phyloP scores from a whole-genome alignment of 495 filamentous ascomycete genomes.

The Tirmania nivea region DNA sequence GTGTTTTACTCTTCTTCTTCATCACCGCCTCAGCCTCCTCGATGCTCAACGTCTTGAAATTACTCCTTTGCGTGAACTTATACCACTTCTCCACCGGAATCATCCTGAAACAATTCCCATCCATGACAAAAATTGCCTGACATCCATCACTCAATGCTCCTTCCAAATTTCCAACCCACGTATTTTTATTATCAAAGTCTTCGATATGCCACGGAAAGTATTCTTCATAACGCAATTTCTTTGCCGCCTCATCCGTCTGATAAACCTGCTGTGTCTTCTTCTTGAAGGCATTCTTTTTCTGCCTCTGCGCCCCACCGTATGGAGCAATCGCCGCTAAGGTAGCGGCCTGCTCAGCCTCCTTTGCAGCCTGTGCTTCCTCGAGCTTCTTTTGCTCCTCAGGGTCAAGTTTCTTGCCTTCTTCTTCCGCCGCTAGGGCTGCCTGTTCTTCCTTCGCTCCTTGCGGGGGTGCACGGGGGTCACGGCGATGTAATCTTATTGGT shows the following conservation, averaged over 20 bases:
- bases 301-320: constrained; percentile 29
- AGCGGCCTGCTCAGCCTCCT: constrained; percentile 58
- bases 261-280: constrained; percentile 51
- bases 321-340: constrained; percentile 82
- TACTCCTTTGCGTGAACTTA: constrained; percentile 62
- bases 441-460: constrained; percentile 34
- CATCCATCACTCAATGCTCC: constrained; percentile 55
- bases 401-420: constrained; percentile 25
- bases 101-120: constrained; percentile 51
- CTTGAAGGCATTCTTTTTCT: constrained; percentile 45
- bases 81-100: constrained; percentile 89
- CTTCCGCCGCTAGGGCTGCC: constrained; percentile 21
- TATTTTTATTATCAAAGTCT: constrained; percentile 81
- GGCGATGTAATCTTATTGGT: constrained; percentile 69
- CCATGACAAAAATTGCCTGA: constrained; percentile 52
- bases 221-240: constrained; percentile 83
- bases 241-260: constrained; percentile 48
- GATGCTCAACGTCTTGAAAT: constrained; percentile 56
- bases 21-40: constrained; percentile 72
- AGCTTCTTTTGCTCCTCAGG: constrained; percentile 48
- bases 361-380: constrained; percentile 47
- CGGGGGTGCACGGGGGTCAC: constrained; percentile 57
- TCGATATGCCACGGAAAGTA: constrained; percentile 90
- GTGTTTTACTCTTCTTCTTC: constrained; percentile 47
- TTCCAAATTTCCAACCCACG: constrained; percentile 81